Percentiles rank a stretch among this genome's conserved stretches.
These are phyloP conservation scores for Strigomonas culicis DNA, from an alignment of 208 protist genomes.

Conservation along the genomic window DNA sequence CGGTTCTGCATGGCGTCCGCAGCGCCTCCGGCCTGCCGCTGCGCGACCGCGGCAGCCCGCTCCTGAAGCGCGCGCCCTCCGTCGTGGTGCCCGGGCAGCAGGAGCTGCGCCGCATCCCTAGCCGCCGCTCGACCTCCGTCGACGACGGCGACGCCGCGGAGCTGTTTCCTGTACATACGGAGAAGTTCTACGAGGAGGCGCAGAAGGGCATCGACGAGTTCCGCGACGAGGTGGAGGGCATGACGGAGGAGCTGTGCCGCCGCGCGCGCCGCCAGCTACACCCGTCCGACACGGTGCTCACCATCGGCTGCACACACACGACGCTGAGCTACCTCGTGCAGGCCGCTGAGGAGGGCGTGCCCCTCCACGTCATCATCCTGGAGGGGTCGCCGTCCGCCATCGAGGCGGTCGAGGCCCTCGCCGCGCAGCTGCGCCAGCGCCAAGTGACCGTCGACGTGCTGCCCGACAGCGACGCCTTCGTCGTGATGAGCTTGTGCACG, in stretches of 20 bases:
- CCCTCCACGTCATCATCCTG: slow-evolving; percentile 94
- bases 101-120: slow-evolving; percentile 54
- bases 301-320: slow-evolving; percentile 71
- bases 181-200: slow-evolving; percentile 52
- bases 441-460: slow-evolving; percentile 92
- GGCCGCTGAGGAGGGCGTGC: slow-evolving; percentile 23
- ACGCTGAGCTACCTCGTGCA: slow-evolving; percentile 54
- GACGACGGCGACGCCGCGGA: slow-evolving; percentile 22
- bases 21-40: not conserved
- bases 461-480: slow-evolving; percentile 95
- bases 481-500: slow-evolving; percentile 97
- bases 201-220: slow-evolving; percentile 59
- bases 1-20: not conserved
- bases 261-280: slow-evolving; percentile 69
- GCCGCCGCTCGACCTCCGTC: slow-evolving; percentile 19
- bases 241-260: slow-evolving; percentile 67
- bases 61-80: slow-evolving; percentile 34
- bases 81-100: slow-evolving; percentile 72
- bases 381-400: slow-evolving; percentile 81
- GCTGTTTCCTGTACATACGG: slow-evolving; percentile 47
- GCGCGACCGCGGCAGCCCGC: slow-evolving; percentile 16
- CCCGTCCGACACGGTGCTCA: slow-evolving; percentile 70
- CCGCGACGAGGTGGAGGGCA: slow-evolving; percentile 56
- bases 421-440: slow-evolving; percentile 54
- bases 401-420: slow-evolving; percentile 63